A percentile compares a stretch with the other conserved stretches of the same genome.
These are phyloP conservation scores for Domatiomyces globalis DNA, from an alignment of 2,329 filamentous ascomycete species.

Conservation along the genomic window DNA sequence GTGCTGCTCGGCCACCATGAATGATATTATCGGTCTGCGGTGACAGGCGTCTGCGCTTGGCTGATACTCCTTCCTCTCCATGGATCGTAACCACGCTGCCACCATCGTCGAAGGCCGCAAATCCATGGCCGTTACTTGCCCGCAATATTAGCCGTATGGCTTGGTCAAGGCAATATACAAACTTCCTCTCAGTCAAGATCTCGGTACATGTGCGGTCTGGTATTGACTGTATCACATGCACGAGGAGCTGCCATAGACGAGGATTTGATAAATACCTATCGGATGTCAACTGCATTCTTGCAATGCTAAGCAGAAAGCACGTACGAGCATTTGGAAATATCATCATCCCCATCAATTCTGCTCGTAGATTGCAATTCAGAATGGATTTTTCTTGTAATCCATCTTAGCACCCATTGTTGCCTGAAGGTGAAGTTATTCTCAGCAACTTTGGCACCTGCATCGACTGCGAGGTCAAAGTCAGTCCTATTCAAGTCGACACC, in stretches of 20 bases:
- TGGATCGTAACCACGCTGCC: background rate
- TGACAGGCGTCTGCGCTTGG: conserved; percentile 25
- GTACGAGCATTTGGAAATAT: background rate
- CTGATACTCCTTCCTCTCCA: conserved; percentile 19
- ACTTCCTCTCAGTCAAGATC: conserved; percentile 14
- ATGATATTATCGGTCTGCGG: conserved; percentile 10
- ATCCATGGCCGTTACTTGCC: background rate
- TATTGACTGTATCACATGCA: conserved; percentile 9
- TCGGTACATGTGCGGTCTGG: conserved; percentile 8
- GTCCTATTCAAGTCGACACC: conserved; percentile 23
- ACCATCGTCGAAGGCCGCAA: background rate
- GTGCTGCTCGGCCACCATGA: background rate
- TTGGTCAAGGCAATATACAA: background rate
- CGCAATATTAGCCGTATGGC: background rate
- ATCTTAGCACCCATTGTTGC: conserved; percentile 53
- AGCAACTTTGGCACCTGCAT: background rate
- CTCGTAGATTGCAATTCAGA: conserved; percentile 8
- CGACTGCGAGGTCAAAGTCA: background rate
- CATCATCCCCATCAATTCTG: background rate
- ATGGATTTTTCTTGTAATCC: conserved; percentile 49
- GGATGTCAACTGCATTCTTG: background rate
- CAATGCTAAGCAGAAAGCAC: background rate
- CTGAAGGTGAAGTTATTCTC: conserved; percentile 27
- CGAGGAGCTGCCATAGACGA: conserved; percentile 12
- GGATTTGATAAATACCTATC: background rate